Evolutionary conservation across 1,139 yeast species (phyloP), one percentile per base, ranked within the genome.

Genomic region (Wickerhamomyces sp.): DNA sequence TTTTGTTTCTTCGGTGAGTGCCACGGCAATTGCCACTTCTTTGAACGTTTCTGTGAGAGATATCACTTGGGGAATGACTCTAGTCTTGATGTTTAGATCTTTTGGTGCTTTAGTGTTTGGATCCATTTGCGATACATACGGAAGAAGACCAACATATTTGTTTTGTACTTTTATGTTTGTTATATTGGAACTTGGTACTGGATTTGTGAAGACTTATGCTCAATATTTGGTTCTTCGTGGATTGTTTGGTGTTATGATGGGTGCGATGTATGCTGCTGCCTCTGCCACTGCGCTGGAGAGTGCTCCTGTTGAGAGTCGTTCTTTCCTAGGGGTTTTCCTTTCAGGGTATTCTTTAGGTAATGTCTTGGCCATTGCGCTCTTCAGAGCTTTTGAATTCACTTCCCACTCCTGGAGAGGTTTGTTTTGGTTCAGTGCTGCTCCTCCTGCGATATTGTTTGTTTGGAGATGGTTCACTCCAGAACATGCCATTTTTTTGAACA

Each of bases 61-160:
- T 25, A 58, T 74, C 40, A 69, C 78, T 4, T 73, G 79, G 80
- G 78, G 78, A 30, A 64, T 74, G 33, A 72, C 79, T 1, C 56
- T 73, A 35, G 80, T 73, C 30, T 58, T 74, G 31, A 74, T 74
- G 79, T 62, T 74, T 35, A 60, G 80, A 44, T 70, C 78, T 4
- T 67, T 72, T 9, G 80, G 81, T 34, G 78, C 80, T 4, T 50
- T 71, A 11, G 62, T 73, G n/a, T 72, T 74, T 46, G 81, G 81
- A 7, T 45, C 64, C 32, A 42, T 61, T 26, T 59, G 72, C 23
- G 80, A 74, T 54, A 55, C 59, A 33, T 70, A 62, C 41, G 78
- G 79, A 7, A 58, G 78, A 47, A 73, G 72, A 49, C 68, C 67
- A 61, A 72, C 78, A 1, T 69, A 59, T 36, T 63, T 72, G 21